These are phyloP conservation scores for Entonaema liquescens DNA, from an alignment of 495 filamentous ascomycete genomes.

Conservation along the genomic window DNA sequence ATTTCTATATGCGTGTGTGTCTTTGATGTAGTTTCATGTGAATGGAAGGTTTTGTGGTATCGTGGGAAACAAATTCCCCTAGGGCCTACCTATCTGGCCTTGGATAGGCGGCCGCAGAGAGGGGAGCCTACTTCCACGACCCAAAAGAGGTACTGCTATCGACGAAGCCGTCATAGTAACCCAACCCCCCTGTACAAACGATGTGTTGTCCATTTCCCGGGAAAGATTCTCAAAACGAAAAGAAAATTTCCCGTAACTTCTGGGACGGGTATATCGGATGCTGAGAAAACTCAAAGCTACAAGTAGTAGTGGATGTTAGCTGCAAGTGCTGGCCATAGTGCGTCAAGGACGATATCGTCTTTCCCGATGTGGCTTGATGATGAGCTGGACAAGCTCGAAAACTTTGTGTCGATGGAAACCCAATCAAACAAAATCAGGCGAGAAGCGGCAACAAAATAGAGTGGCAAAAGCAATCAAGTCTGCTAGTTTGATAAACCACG, in stretches of 20 bases:
- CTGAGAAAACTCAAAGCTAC: conserved; percentile 33
- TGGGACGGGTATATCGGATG: conserved; percentile 38
- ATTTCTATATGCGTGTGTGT: conserved; percentile 28
- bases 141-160: conserved; percentile 35
- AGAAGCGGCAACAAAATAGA: conserved; percentile 33
- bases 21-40: conserved; percentile 32
- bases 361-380: conserved; percentile 49
- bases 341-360: conserved; percentile 40
- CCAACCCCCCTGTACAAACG: conserved; percentile 35
- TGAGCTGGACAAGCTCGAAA: conserved; percentile 38
- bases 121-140: conserved; percentile 32
- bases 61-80: conserved; percentile 16
- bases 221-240: conserved; percentile 7
- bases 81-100: conserved; percentile 35
- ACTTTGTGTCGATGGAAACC: conserved; percentile 34
- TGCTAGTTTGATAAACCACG: conserved; percentile 34
- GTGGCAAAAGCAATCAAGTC: conserved; percentile 41
- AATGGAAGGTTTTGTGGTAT: conserved; percentile 24
- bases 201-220: conserved; percentile 41
- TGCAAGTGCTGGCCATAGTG: conserved; percentile 41
- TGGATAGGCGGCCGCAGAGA: conserved; percentile 32
- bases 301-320: conserved; percentile 38
- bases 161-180: conserved; percentile 38
- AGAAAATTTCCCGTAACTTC: conserved; percentile 26
- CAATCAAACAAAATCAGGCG: conserved; percentile 39